Evolutionary conservation across 257 asterid genomes (phyloP), one percentile per base, ranked within the genome.

Genomic region (Haberlea rhodopensis): DNA sequence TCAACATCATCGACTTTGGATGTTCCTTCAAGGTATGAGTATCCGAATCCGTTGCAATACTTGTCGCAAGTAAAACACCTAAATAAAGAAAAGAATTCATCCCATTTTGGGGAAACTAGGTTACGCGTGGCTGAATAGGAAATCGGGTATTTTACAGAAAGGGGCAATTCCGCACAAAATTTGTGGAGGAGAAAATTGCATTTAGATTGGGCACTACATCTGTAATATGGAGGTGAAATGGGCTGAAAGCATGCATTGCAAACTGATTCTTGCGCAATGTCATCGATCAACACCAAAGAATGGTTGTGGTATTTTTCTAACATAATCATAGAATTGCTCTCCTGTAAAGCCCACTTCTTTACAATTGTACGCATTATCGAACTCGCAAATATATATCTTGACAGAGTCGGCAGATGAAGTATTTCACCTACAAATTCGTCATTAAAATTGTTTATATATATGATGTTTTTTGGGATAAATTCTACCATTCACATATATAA

Each of bases 11-110:
- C 46, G 5, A 37, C n/a, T 10, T 0, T 1, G 13, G 40, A 32
- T 1, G 0, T 0, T 0, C 11, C 0, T 10, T 37, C 5, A 2
- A 0, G 0, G 1, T 37, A 37, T 37, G 16, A 11, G n/a, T 37
- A 37, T 37, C 46, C 46, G n/a, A 37, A 37, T 5, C n/a, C 46
- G n/a, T 37, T 37, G 46, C 46, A 37, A 10, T 37, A 37, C 46
- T 11, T 37, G 16, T 0, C 0, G 46, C 46, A 37, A 37, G 4
- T 37, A 37, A 0, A 0, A 37, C 46, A 37, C n/a, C 5, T 0
- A 37, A 37, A 37, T 5, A 37, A 5, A 10, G 46, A 10, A 11
- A 37, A 11, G 46, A 37, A 37, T 11, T 37, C 46, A 37, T 37
- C 46, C 5, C 2, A 11, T 37, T 2, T 37, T n/a, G 46, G 46